Evolutionary conservation across 768 basidiomycete species (phyloP), one percentile per base, ranked within the genome.

Genomic region (Lactifluus piperatus): DNA sequence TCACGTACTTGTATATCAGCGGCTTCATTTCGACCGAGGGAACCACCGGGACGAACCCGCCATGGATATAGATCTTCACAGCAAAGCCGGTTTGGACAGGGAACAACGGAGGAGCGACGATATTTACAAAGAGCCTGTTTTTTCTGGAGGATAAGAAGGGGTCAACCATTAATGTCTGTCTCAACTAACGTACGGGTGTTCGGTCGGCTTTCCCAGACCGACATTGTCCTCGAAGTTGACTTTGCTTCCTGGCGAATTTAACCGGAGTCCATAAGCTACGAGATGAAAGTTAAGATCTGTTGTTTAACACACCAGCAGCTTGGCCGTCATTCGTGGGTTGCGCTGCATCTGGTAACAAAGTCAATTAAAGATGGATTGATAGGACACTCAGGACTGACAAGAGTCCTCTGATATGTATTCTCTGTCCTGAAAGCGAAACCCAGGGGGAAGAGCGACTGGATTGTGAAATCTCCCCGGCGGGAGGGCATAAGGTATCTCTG

Each of bases 61-160:
- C 88, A 57, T 91, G 88, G 30, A 90, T 83, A 71, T 87, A 90
- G 3, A 89, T 77, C 58, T 79, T 84, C 54, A 89, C 86, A 1
- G 86, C 83, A 60, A 84, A 81, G 14, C 69, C 67, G 26, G 14
- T 67, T 67, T 48, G 76, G 74, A 71, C 73, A 75, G 71, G 67
- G 56, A 71, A 74, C 4, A 79, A 78, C 6, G 82, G 83, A 20
- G 84, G 88, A 27, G 74, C 70, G 34, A 80, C 78, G 47, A 88
- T 80, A 67, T 88, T 87, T 37, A 86, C 68, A 66, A 85, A 86
- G 14, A 86, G 70, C 1, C 86, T 86, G 34, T 9, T 22, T 16
- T 10, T 39, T 41, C 22, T 32, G 26, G 34, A 44, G 50, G 10
- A 56, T 36, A 22, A 52, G 58, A 41, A 52, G 58, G 37, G 22